phyloP scores from a whole-genome alignment of 345 rosid genomes.

The Lepidium didymum region DNA sequence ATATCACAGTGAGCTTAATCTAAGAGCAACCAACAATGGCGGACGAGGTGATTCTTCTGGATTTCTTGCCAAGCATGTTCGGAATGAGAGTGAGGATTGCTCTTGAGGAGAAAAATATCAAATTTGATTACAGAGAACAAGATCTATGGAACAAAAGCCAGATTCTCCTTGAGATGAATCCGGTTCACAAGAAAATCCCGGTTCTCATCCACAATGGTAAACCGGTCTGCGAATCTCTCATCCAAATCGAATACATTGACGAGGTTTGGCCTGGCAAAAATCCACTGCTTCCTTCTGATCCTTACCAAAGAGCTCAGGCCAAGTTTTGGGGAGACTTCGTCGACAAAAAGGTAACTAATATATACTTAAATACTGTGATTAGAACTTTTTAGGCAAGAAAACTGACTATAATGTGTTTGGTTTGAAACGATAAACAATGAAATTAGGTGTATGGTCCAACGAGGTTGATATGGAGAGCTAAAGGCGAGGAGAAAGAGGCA shows the following conservation, averaged over 20 bases:
- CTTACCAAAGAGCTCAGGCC: slow-evolving; percentile 8
- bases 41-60: slow-evolving; percentile 8
- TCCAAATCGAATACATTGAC: slow-evolving; percentile 6
- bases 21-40: neutral
- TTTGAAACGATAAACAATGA: neutral
- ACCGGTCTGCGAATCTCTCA: slow-evolving; percentile 7
- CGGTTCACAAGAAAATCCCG: neutral
- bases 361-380: no score
- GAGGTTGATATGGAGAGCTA: slow-evolving; percentile 6
- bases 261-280: neutral
- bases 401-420: neutral
- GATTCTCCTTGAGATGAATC: slow-evolving; percentile 7
- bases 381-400: neutral
- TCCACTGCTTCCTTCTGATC: slow-evolving; percentile 9
- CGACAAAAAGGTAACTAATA: slow-evolving; percentile 22
- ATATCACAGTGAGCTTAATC: neutral
- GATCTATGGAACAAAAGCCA: neutral
- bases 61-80: slow-evolving; percentile 10
- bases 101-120: neutral
- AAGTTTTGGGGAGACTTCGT: slow-evolving; percentile 11
- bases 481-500: slow-evolving; percentile 15
- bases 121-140: slow-evolving; percentile 9
- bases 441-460: slow-evolving; percentile 4
- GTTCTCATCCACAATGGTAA: slow-evolving; percentile 23
- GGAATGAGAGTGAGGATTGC: slow-evolving; percentile 14